These are phyloP conservation scores for Auxenochlorella pyrenoidosa DNA, from an alignment of 139 green algal species.

Conservation along the genomic window DNA sequence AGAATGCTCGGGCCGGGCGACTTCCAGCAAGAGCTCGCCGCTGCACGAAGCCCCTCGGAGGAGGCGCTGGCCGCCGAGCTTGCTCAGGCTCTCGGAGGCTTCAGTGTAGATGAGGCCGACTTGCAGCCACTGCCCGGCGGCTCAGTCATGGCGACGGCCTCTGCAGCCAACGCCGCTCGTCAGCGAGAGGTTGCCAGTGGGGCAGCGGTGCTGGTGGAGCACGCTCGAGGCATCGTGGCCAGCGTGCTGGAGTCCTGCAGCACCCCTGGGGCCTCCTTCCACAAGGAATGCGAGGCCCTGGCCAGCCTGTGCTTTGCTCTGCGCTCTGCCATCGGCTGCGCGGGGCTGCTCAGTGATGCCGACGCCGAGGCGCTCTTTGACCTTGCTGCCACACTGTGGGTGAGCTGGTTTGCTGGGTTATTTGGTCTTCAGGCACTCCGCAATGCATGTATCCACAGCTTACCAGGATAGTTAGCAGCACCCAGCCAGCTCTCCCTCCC, in stretches of 20 bases:
- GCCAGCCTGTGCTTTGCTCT: constrained; percentile 25
- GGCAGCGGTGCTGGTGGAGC: neutral
- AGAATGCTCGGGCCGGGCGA: no score
- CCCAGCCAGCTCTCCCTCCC: neutral
- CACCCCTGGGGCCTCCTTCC: neutral
- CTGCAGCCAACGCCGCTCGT: neutral
- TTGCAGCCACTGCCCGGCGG: neutral
- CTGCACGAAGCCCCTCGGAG: neutral
- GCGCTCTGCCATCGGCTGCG: neutral
- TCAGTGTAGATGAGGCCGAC: neutral
- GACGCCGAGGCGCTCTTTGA: constrained; percentile 1
- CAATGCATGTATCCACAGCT: no score
- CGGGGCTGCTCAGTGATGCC: neutral
- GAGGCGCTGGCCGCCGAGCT: neutral
- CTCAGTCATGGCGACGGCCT: neutral
- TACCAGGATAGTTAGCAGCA: neutral
- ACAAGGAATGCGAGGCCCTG: neutral
- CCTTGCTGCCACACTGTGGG: neutral
- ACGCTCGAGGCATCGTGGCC: neutral
- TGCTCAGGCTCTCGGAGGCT: constrained; percentile 6
- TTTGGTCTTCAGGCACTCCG: no score
- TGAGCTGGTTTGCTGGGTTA: neutral
- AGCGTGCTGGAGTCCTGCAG: neutral
- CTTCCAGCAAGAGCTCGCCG: no score
- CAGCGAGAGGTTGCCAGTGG: neutral